Conservation (phyloP, 352 stramenopile species). For the Phytophthora sp. region DNA sequence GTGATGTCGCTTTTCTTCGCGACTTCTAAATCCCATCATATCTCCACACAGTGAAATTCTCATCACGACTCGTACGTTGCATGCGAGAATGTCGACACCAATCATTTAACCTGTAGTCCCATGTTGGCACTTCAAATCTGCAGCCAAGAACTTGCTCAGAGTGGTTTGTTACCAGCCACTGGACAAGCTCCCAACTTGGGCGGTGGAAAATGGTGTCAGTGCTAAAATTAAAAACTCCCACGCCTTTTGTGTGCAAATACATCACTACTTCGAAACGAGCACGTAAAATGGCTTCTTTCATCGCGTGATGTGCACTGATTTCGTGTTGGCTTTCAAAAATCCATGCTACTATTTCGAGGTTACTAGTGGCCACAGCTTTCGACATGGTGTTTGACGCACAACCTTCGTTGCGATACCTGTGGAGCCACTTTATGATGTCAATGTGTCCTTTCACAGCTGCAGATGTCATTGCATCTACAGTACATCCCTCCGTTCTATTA, state of each 20-base stretch:
- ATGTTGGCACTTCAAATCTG: slow-evolving; percentile 22
- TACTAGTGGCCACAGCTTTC: slow-evolving; percentile 4
- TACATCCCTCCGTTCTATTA: slow-evolving; percentile 22
- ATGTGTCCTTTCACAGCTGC: slow-evolving; percentile 20
- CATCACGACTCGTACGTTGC: slow-evolving; percentile 3
- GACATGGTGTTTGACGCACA: slow-evolving; percentile 12
- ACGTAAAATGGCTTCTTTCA: slow-evolving; percentile 12
- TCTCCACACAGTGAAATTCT: slow-evolving; percentile 15
- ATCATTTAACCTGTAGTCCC: slow-evolving; percentile 28
- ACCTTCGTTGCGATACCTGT: slow-evolving; percentile 17
- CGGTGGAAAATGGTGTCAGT: slow-evolving; percentile 1
- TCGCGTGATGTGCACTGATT: slow-evolving; percentile 8
- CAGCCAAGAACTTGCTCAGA: slow-evolving; percentile 1
- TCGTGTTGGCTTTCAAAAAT: slow-evolving; percentile 23
- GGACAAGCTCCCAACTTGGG: slow-evolving; percentile 7
- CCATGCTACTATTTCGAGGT: slow-evolving; percentile 14
- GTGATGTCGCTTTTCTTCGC: not conserved
- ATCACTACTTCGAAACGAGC: slow-evolving; percentile 22
- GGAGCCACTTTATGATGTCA: slow-evolving; percentile 24
- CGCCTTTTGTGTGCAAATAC: slow-evolving; percentile 19
- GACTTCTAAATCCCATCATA: slow-evolving; percentile 7
- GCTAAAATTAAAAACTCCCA: slow-evolving; percentile 1
- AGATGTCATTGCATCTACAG: slow-evolving; percentile 12
- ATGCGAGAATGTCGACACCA: slow-evolving; percentile 23
- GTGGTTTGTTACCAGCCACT: slow-evolving; percentile 25